Evolutionary conservation across 2,329 filamentous ascomycete species (phyloP).

Genomic region (Chaetomium strumarium): DNA sequence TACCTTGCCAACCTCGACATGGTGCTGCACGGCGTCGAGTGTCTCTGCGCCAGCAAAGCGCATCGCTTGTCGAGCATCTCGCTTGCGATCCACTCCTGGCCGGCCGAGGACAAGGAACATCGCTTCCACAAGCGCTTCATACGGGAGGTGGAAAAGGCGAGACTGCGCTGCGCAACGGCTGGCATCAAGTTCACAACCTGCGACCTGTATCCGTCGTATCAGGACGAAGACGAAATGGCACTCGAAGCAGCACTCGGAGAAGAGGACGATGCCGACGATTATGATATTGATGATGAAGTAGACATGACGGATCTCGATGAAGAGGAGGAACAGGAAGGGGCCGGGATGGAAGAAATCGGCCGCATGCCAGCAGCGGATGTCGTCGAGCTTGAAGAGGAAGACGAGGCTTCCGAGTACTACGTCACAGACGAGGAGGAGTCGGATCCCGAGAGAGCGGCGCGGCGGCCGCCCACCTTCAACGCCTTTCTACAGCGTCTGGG

Average conservation of each 20-base stretch:
- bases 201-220: constrained; percentile 25
- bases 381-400: constrained; percentile 24
- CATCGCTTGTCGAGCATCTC: constrained; percentile 22
- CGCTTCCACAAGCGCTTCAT: constrained; percentile 24
- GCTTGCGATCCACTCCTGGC: constrained; percentile 27
- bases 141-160: constrained; percentile 22
- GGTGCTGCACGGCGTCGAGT: constrained; percentile 25
- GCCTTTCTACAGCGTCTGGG: constrained; percentile 24
- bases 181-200: constrained; percentile 25
- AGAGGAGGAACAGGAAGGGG: constrained; percentile 2
- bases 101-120: constrained; percentile 23
- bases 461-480: constrained; percentile 24
- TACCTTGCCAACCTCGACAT: constrained; percentile 27
- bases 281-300: constrained; percentile 11
- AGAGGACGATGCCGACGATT: no score
- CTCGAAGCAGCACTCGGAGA: constrained; percentile 9
- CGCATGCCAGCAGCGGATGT: constrained; percentile 18
- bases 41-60: constrained; percentile 19
- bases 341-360: constrained; percentile 1
- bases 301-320: constrained; percentile 16
- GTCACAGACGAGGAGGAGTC: constrained; percentile 25
- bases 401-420: constrained; percentile 28
- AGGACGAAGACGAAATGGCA: constrained; percentile 25
- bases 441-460: constrained; percentile 25
- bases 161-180: constrained; percentile 19